Conservation (phyloP, 495 filamentous ascomycete species). For the Aspergillus steynii region DNA sequence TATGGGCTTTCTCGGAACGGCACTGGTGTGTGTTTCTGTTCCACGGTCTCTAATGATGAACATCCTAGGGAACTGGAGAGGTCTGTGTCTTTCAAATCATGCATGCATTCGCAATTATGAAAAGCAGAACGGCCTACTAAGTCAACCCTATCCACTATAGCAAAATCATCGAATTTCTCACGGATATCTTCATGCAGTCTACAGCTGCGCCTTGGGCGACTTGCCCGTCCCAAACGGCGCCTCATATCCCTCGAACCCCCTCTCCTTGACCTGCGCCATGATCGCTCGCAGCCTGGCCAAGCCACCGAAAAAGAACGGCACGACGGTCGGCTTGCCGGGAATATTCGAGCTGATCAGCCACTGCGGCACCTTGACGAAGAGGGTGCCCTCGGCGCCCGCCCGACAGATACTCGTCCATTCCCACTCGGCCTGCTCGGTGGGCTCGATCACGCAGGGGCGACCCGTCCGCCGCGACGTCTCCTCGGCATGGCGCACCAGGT, state of each 20-base stretch:
- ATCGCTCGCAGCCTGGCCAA: slow-evolving; percentile 11
- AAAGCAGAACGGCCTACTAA: too few species aligned
- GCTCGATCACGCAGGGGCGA: slow-evolving; percentile 28
- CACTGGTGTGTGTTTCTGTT: too few species aligned
- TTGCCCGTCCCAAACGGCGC: neutral
- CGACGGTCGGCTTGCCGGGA: slow-evolving; percentile 32
- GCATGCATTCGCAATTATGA: too few species aligned
- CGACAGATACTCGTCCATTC: slow-evolving; percentile 41
- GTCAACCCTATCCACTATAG: too few species aligned
- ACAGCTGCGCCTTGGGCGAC: slow-evolving; percentile 4
- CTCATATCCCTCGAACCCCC: slow-evolving; percentile 14
- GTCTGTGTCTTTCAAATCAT: too few species aligned
- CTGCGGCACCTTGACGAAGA: slow-evolving; percentile 38
- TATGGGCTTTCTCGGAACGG: too few species aligned
- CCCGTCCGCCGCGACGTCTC: slow-evolving; percentile 28
- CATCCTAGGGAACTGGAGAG: too few species aligned
- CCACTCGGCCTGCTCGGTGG: slow-evolving; percentile 43
- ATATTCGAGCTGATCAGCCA: slow-evolving; percentile 38
- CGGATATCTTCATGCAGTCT: too few species aligned
- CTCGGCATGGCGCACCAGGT: slow-evolving; percentile 20
- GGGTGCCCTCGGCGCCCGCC: slow-evolving; percentile 33
- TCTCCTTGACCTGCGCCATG: slow-evolving; percentile 12
- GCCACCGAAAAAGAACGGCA: slow-evolving; percentile 19
- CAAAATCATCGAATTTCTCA: too few species aligned
- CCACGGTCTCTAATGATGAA: too few species aligned